phyloP scores from a whole-genome alignment of 306 rosid genomes.

The Trifolium repens region DNA sequence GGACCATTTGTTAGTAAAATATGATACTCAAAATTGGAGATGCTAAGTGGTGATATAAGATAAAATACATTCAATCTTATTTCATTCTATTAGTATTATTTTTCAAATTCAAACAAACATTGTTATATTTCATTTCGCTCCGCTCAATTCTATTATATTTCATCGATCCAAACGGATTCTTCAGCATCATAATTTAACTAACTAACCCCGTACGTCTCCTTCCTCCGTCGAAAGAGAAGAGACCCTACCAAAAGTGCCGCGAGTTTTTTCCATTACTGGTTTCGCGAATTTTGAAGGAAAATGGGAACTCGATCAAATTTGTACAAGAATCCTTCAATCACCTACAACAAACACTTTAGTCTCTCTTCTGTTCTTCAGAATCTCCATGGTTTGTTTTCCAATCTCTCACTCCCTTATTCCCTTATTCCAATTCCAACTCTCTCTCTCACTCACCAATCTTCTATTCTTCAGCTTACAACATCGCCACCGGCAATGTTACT shows the following conservation, averaged over 20 bases:
- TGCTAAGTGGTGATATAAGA: too few relatives aligned
- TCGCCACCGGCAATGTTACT: constrained; percentile 65
- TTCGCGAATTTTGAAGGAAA: background rate
- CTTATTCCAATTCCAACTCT: constrained; percentile 1
- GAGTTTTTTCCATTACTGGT: background rate
- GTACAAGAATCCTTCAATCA: constrained; percentile 76
- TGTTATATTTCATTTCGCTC: too few relatives aligned
- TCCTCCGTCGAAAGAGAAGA: background rate
- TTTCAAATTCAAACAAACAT: too few relatives aligned
- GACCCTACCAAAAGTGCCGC: background rate
- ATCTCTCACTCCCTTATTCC: background rate
- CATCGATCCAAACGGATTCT: too few relatives aligned
- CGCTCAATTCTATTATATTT: too few relatives aligned
- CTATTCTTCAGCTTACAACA: constrained; percentile 64
- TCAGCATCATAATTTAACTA: too few relatives aligned
- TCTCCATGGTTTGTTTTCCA: constrained; percentile 48
- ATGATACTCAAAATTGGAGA: too few relatives aligned
- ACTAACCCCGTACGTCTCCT: too few relatives aligned
- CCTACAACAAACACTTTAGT: constrained; percentile 73
- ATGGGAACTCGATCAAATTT: constrained; percentile 76
- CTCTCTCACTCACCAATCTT: constrained; percentile 24
- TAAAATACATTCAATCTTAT: too few relatives aligned
- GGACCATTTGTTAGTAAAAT: too few relatives aligned
- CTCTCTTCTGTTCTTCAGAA: constrained; percentile 76
- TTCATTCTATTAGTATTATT: too few relatives aligned